Evolutionary conservation across 2,329 filamentous ascomycete species (phyloP), one percentile per base, ranked within the genome.

Genomic region (Ilyonectria sp.): DNA sequence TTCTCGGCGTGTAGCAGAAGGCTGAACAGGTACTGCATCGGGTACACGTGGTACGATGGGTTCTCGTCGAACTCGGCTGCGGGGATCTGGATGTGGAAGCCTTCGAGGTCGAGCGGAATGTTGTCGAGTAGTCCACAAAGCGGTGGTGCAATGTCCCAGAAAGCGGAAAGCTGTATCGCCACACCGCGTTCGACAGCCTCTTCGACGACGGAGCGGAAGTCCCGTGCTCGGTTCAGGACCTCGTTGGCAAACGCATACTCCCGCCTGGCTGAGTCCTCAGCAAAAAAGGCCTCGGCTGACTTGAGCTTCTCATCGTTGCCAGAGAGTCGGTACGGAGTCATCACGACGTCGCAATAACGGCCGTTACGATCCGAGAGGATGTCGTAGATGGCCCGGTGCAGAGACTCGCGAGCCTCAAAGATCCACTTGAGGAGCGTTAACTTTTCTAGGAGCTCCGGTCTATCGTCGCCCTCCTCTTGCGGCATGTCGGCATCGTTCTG

Each of bases 401-500:
- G 86, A 53, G 89, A 87, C 81, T 99, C 96, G n/a, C 95, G 91
- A 1, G 93, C 92, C 79, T 99, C 96, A 74, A 98, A 98, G 9
- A 98, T 90, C 95, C 96, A 98, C 77, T 98, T 99, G 15, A 98
- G 86, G 54, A 98, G 88, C 0, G 95, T 98, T 13, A 99, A 86
- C 81, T 97, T 97, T 80, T 99, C 96, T 2, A 98, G 85, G 0
- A 98, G 86, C 80, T 99, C 96, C 0, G 96, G 96, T 78, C 95
- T 91, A 79, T 98, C 95, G 74, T 98, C 95, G 19, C 96, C 95
- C 82, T 98, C 95, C 80, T 97, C 94, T 79, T 98, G 95, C 0
- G 94, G 92, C 79, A 94, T 90, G 75, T 97, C 95, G 0, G 94
- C 77, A 89, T 92, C 64, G 88, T 92, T 81, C 29, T 80, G 77